Conservation (phyloP, 2,329 filamentous ascomycete species). For the Venturia nashicola region DNA sequence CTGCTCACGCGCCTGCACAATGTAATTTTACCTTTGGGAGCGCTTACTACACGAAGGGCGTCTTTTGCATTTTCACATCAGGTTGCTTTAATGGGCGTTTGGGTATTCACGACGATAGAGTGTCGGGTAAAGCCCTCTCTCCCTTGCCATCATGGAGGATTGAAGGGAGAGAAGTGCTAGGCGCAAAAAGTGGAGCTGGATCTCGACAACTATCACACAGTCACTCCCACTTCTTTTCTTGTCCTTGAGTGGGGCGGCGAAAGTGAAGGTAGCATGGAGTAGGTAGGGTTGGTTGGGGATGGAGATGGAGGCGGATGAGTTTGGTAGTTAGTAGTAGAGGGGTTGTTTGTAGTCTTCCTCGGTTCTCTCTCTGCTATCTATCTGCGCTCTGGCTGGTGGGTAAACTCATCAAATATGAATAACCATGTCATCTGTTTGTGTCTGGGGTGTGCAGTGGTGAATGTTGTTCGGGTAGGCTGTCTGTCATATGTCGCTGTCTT, state of each 20-base stretch:
- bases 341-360: slow-evolving; percentile 1
- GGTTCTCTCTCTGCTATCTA: not conserved
- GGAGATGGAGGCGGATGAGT: not conserved
- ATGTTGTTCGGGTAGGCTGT: not conserved
- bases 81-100: not conserved
- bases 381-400: not conserved
- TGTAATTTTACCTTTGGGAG: not conserved
- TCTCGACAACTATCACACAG: slow-evolving; percentile 4
- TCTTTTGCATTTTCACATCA: not conserved
- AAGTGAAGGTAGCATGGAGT: not conserved
- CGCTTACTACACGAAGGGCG: not conserved
- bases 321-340: not conserved
- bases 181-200: slow-evolving; percentile 3
- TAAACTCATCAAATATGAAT: not conserved
- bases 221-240: not conserved
- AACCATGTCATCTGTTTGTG: not conserved
- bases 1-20: not conserved
- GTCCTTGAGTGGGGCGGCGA: not conserved
- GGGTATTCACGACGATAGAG: not conserved
- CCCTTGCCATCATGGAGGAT: not conserved
- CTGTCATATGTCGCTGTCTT: too few relatives aligned
- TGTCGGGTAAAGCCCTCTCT: not conserved
- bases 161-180: not conserved
- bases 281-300: not conserved
- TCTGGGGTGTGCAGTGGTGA: not conserved